phyloP scores from a whole-genome alignment of 2,329 filamentous ascomycete genomes.

The Penicillium sumatraense region DNA sequence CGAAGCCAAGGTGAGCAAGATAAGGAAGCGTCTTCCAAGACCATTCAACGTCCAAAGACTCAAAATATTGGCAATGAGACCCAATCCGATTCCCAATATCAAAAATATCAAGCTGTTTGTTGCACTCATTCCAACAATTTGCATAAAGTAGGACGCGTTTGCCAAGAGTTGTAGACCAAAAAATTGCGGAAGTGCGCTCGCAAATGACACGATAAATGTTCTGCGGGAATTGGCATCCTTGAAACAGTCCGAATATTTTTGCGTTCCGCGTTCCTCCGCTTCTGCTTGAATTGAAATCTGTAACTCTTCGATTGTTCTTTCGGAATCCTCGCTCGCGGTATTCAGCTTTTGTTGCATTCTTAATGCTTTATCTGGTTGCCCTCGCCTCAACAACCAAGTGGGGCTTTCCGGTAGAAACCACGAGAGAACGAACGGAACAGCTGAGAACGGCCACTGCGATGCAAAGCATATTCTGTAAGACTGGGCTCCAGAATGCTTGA shows the following conservation, averaged over 20 bases:
- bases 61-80: slow-evolving; percentile 47
- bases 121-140: slow-evolving; percentile 31
- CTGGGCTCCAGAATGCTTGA: slow-evolving; percentile 10
- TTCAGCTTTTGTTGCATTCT: slow-evolving; percentile 19
- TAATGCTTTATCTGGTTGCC: slow-evolving; percentile 35
- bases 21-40: slow-evolving; percentile 45
- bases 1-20: slow-evolving; percentile 39
- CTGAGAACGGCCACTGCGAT: slow-evolving; percentile 53
- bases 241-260: slow-evolving; percentile 38
- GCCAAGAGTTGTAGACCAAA: slow-evolving; percentile 51
- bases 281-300: slow-evolving; percentile 36
- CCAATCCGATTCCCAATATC: slow-evolving; percentile 50
- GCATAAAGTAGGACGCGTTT: slow-evolving; percentile 44
- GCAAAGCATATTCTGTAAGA: slow-evolving; percentile 43
- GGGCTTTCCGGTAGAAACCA: slow-evolving; percentile 56
- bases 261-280: slow-evolving; percentile 41
- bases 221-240: slow-evolving; percentile 22
- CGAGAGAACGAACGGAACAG: slow-evolving; percentile 47
- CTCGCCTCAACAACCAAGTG: slow-evolving; percentile 51
- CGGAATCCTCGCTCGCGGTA: slow-evolving; percentile 3
- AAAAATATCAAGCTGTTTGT: slow-evolving; percentile 45
- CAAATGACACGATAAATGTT: slow-evolving; percentile 37
- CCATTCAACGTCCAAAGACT: slow-evolving; percentile 50
- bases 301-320: slow-evolving; percentile 13
- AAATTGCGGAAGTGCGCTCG: slow-evolving; percentile 46